Conservation (phyloP, 2,329 filamentous ascomycete species). For the Nothophoma quercina region DNA sequence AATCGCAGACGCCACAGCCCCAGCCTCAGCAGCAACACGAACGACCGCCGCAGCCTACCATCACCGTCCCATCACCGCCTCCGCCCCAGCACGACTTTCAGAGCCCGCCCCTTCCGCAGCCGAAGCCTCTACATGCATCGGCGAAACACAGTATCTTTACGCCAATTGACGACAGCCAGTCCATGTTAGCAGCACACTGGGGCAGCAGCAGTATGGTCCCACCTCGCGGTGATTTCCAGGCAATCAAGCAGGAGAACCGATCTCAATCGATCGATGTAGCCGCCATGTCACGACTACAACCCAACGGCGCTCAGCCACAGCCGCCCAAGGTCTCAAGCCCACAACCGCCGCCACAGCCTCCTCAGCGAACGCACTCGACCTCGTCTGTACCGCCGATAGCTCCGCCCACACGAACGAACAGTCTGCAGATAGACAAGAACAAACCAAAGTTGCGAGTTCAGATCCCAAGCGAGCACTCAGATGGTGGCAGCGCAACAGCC, state of each 20-base stretch:
- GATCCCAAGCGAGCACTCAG: constrained; percentile 90
- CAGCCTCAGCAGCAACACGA: constrained; percentile 72
- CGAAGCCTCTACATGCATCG: constrained; percentile 67
- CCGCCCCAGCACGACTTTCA: constrained; percentile 62
- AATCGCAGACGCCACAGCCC: constrained; percentile 77
- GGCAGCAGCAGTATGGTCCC: constrained; percentile 61
- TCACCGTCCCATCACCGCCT: constrained; percentile 55
- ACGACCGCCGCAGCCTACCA: constrained; percentile 56
- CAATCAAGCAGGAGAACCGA: constrained; percentile 58
- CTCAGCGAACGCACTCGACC: constrained; percentile 62
- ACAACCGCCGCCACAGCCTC: constrained; percentile 49
- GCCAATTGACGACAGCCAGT: constrained; percentile 91
- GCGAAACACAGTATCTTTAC: constrained; percentile 96
- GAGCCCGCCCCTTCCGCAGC: constrained; percentile 65
- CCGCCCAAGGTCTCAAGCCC: constrained; percentile 48
- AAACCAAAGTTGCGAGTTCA: constrained; percentile 89
- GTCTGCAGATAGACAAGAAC: constrained; percentile 71
- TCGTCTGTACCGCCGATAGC: constrained; percentile 74
- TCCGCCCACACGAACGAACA: constrained; percentile 76
- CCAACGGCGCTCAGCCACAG: constrained; percentile 58
- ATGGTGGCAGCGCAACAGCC: constrained; percentile 76
- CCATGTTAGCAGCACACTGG: constrained; percentile 83
- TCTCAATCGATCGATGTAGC: constrained; percentile 72
- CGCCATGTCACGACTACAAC: constrained; percentile 55
- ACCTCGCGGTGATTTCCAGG: constrained; percentile 52